Conservation (phyloP, 2,329 filamentous ascomycete genomes). For the Beauveria sp. region DNA sequence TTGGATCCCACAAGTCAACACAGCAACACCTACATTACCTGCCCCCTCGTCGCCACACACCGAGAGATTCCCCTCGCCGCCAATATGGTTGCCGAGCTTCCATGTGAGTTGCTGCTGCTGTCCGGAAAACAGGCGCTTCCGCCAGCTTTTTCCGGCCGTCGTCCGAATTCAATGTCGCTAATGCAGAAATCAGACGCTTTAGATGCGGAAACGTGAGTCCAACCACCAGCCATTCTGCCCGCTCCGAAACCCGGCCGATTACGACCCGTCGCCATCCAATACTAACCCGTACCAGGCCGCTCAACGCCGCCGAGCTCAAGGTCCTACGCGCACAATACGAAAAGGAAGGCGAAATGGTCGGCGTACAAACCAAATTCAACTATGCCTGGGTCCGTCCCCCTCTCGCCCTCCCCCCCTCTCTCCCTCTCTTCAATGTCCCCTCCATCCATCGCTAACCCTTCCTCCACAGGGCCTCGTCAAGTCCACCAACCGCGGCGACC, state of each 20-base stretch:
- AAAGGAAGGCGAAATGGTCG: conserved; percentile 94
- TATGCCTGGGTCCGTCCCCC: conserved; percentile 76
- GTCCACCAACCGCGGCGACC: conserved; percentile 73
- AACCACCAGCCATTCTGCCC: background rate
- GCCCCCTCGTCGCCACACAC: background rate
- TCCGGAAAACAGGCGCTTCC: background rate
- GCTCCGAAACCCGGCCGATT: background rate
- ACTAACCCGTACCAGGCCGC: conserved; percentile 48
- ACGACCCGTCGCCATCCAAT: conserved; percentile 5
- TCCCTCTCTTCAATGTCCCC: background rate
- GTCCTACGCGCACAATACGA: conserved; percentile 92
- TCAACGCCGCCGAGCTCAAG: conserved; percentile 86
- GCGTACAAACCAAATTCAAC: conserved; percentile 98
- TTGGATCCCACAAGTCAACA: too few relatives aligned
- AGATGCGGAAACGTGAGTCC: conserved; percentile 81
- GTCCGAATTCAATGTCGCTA: background rate
- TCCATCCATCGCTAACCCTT: background rate
- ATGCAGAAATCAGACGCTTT: conserved; percentile 65
- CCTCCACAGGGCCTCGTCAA: conserved; percentile 77
- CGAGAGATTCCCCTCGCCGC: background rate
- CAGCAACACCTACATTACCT: too few relatives aligned
- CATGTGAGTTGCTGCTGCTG: conserved; percentile 31
- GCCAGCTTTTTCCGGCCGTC: background rate
- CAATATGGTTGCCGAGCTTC: conserved; percentile 41
- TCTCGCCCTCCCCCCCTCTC: conserved; percentile 4